phyloP scores from a whole-genome alignment of 2,329 filamentous ascomycete species.

The Juglanconis oblonga region DNA sequence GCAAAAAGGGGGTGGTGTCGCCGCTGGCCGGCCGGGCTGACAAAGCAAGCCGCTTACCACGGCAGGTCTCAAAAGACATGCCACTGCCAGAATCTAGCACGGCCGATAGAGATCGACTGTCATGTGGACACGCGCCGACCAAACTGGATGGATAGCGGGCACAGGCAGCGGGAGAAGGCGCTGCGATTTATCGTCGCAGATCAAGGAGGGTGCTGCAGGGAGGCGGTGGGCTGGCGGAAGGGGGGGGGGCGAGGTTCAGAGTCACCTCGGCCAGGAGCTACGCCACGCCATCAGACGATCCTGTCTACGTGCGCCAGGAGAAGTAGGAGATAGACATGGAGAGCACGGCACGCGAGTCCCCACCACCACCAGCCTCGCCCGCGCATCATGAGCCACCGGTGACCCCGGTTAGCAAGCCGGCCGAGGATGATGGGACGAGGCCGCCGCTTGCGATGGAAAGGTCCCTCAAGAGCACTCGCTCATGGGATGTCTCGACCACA shows the following conservation, averaged over 20 bases:
- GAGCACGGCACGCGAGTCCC: too few species aligned
- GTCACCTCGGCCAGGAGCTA: not conserved
- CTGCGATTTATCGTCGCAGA: not conserved
- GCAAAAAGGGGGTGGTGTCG: too few species aligned
- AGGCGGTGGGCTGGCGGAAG: not conserved
- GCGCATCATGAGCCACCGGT: too few species aligned
- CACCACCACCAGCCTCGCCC: too few species aligned
- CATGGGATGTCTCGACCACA: conserved; percentile 25
- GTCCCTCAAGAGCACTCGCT: not conserved
- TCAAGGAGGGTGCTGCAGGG: not conserved
- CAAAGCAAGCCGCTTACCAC: too few species aligned
- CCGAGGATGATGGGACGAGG: conserved; percentile 24
- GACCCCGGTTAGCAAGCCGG: conserved; percentile 33
- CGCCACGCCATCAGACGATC: not conserved
- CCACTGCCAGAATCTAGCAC: too few species aligned
- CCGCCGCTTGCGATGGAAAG: not conserved
- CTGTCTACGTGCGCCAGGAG: conserved; percentile 37
- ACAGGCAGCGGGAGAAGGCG: conserved; percentile 47
- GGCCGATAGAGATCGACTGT: conserved; percentile 51
- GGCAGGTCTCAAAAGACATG: too few species aligned
- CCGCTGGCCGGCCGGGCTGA: too few species aligned
- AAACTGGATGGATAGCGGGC: conserved; percentile 56
- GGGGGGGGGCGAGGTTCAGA: not conserved
- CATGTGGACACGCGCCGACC: conserved; percentile 50
- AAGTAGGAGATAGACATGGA: conserved; percentile 38